A percentile compares a stretch with the other conserved stretches of the same genome.
Evolutionary conservation across 306 rosid genomes (phyloP).

Genomic region (Cyamopsis tetragonoloba): DNA sequence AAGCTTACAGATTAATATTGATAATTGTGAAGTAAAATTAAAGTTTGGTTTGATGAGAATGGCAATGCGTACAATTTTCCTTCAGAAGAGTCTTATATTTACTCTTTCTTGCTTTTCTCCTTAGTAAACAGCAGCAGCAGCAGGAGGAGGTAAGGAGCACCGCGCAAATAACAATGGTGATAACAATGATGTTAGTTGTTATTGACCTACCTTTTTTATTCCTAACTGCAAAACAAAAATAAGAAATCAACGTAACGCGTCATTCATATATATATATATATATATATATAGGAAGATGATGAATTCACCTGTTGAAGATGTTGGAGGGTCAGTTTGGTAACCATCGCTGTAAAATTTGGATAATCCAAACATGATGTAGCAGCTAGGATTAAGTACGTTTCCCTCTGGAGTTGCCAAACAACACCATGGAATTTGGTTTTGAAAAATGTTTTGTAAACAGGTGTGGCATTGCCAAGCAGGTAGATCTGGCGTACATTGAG

Average conservation of each 20-base stretch:
- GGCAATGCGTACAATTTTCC: neutral
- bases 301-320: neutral
- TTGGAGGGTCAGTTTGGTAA: neutral
- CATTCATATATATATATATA: neutral
- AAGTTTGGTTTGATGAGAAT: too few species aligned
- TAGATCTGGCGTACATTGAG: neutral
- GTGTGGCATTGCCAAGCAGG: neutral
- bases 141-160: neutral
- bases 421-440: conserved; percentile 7
- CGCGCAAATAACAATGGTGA: neutral
- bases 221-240: neutral
- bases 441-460: neutral
- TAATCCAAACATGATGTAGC: neutral
- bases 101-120: neutral
- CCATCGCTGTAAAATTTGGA: neutral
- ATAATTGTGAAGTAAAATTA: too few species aligned
- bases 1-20: neutral
- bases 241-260: neutral
- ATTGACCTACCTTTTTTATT: neutral
- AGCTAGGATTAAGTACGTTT: neutral
- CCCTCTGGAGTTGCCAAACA: conserved; percentile 2
- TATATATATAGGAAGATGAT: too few species aligned
- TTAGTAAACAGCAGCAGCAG: neutral
- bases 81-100: neutral
- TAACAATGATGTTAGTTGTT: neutral